Percentiles rank a stretch among this genome's conserved stretches.
Conservation (phyloP, 371 early-diverging fungal species). For the Aphelidium insulamus region DNA sequence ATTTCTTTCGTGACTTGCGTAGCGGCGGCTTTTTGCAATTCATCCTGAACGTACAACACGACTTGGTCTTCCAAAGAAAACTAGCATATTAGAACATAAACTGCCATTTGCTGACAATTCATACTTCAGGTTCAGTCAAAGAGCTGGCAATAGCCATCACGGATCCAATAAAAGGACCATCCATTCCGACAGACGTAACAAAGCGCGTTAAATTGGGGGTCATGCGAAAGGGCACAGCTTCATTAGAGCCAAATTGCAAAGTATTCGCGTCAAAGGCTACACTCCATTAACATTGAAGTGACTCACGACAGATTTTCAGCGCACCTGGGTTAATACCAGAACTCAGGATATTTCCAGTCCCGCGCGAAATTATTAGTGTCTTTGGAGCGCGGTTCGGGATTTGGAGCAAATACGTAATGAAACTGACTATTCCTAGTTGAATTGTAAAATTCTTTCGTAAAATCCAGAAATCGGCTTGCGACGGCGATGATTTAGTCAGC, state of each 20-base stretch:
- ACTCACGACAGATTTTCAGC: conserved; percentile 2
- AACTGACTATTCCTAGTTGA: conserved; percentile 67
- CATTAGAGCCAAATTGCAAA: conserved; percentile 12
- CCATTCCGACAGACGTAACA: conserved; percentile 73
- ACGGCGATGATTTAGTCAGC: conserved; percentile 37
- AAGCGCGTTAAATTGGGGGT: conserved; percentile 90
- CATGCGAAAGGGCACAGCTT: conserved; percentile 87
- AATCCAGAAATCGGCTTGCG: conserved; percentile 73
- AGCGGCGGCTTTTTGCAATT: background rate
- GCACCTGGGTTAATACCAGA: conserved; percentile 48
- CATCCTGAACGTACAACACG: conserved; percentile 4
- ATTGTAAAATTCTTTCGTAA: conserved; percentile 74
- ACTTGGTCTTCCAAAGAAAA: conserved; percentile 10
- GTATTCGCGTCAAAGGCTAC: background rate
- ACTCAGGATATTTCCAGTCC: conserved; percentile 57
- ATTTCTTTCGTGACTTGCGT: background rate
- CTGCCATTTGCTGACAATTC: too few relatives aligned
- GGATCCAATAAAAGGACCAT: conserved; percentile 63
- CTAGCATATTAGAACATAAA: too few relatives aligned
- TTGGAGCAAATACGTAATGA: conserved; percentile 71
- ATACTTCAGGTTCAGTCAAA: conserved; percentile 40
- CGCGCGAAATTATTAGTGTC: conserved; percentile 61
- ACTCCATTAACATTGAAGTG: background rate
- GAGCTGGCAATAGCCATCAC: conserved; percentile 56
- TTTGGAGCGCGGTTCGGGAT: conserved; percentile 66